A percentile compares a stretch with the other conserved stretches of the same genome.
These are phyloP conservation scores for Plicaturopsis crispa DNA, from an alignment of 768 basidiomycete species.

Conservation along the genomic window DNA sequence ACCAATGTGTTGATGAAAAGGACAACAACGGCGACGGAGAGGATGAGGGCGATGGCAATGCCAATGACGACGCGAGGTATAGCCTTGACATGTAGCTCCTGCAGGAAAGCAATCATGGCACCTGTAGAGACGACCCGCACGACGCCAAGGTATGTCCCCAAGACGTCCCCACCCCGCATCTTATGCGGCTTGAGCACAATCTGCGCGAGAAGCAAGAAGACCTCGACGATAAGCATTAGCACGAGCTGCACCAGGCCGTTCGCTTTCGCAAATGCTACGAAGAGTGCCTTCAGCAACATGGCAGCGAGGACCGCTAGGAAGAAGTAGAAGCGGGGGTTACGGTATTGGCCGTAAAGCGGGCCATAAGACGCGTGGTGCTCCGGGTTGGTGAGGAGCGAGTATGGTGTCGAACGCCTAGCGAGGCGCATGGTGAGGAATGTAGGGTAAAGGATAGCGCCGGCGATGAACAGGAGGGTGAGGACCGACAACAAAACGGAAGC, in stretches of 20 bases:
- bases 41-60: constrained; percentile 62
- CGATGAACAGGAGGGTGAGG: constrained; percentile 48
- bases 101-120: constrained; percentile 71
- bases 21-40: constrained; percentile 62
- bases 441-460: constrained; percentile 41
- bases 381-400: constrained; percentile 28
- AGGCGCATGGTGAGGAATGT: constrained; percentile 41
- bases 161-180: constrained; percentile 63
- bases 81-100: constrained; percentile 51
- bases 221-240: constrained; percentile 59
- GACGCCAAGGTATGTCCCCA: constrained; percentile 58
- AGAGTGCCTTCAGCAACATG: constrained; percentile 59
- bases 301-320: constrained; percentile 48
- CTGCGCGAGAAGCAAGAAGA: constrained; percentile 44
- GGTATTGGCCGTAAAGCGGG: constrained; percentile 63
- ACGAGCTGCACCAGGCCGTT: constrained; percentile 66
- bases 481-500: constrained; percentile 76
- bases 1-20: constrained; percentile 60
- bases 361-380: constrained; percentile 34
- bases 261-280: constrained; percentile 58
- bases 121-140: constrained; percentile 64
- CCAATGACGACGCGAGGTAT: constrained; percentile 83
- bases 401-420: constrained; percentile 30
- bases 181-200: constrained; percentile 55
- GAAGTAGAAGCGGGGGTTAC: constrained; percentile 61